Conservation (phyloP, 2,329 filamentous ascomycete genomes). For the Botrytis byssoidea region DNA sequence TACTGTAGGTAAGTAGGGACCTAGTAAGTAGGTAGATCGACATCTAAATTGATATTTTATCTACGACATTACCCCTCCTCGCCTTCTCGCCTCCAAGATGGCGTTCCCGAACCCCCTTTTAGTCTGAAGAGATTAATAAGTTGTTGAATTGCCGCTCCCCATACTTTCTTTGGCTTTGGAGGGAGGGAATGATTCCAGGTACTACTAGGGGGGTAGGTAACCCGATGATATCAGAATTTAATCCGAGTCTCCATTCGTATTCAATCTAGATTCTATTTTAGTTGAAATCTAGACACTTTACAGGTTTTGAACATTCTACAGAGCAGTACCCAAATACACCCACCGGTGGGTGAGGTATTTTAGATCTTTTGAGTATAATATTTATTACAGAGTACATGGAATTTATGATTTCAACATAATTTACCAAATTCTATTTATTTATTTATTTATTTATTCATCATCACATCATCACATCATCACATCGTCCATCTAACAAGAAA, state of each 20-base stretch:
- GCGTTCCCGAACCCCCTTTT: not conserved
- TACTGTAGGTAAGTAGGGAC: too few species aligned
- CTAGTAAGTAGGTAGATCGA: too few species aligned
- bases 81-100: not conserved
- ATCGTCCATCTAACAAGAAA: too few species aligned
- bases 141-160: not conserved
- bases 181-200: not conserved
- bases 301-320: not conserved
- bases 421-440: too few species aligned
- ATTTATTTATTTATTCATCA: too few species aligned
- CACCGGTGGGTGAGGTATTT: too few species aligned
- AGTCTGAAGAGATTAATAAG: not conserved
- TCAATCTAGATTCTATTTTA: not conserved
- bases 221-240: not conserved
- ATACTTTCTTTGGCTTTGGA: not conserved
- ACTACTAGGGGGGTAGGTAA: too few species aligned
- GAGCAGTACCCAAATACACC: not conserved
- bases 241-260: not conserved
- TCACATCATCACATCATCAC: too few species aligned
- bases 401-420: too few species aligned
- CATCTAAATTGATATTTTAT: not conserved
- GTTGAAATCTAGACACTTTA: not conserved
- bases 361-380: not conserved
- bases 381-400: too few species aligned
- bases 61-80: not conserved